Percentiles rank a stretch among this genome's conserved stretches.
phyloP scores from a whole-genome alignment of 2,329 filamentous ascomycete species.

The Emergomyces africanus region DNA sequence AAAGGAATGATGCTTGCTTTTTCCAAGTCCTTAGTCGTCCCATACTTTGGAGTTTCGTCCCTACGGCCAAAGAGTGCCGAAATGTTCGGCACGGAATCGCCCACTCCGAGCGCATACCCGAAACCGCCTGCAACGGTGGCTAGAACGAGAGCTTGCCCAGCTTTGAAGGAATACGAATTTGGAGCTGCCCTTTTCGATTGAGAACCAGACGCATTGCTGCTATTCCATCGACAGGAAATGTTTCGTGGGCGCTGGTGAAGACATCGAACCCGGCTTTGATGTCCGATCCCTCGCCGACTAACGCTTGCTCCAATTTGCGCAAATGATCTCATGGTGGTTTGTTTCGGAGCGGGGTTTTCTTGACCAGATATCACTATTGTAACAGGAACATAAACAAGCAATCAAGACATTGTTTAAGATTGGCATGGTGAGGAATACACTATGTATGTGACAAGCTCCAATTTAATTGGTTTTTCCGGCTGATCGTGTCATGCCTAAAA shows the following conservation, averaged over 20 bases:
- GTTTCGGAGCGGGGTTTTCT: background rate
- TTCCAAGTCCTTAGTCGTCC: constrained; percentile 25
- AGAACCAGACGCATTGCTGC: constrained; percentile 1
- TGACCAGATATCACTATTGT: background rate
- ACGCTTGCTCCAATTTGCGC: constrained; percentile 4
- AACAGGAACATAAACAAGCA: background rate
- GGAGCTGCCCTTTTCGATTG: background rate
- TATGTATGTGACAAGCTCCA: too few relatives aligned
- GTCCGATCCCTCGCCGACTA: constrained; percentile 4
- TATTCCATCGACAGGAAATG: constrained; percentile 7
- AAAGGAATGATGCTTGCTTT: constrained; percentile 18
- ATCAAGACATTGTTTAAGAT: background rate
- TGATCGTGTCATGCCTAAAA: background rate
- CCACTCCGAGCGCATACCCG: constrained; percentile 40
- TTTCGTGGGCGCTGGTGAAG: background rate
- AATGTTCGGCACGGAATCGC: constrained; percentile 23
- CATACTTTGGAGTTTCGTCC: constrained; percentile 23
- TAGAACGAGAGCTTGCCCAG: constrained; percentile 25
- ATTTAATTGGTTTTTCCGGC: background rate
- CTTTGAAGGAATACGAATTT: constrained; percentile 2
- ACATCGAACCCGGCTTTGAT: background rate
- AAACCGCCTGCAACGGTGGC: constrained; percentile 38
- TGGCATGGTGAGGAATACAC: background rate
- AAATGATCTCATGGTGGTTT: constrained; percentile 15
- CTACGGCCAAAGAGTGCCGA: constrained; percentile 14